phyloP scores from a whole-genome alignment of 2,329 filamentous ascomycete genomes.

The Didymella pomorum region DNA sequence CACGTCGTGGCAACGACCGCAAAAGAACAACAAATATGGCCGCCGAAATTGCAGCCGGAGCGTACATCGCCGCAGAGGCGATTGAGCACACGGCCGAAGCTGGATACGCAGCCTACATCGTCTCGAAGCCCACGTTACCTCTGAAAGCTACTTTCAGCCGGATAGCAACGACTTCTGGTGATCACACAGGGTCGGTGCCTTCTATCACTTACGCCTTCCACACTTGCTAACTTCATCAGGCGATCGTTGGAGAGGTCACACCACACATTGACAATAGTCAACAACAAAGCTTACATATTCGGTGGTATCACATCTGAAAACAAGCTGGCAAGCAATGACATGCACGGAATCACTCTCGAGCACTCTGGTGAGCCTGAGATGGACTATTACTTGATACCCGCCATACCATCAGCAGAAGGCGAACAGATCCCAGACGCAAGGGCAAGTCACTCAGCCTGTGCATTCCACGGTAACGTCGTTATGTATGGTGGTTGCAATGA shows the following conservation, averaged over 20 bases:
- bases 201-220: background rate
- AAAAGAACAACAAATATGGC: constrained; percentile 39
- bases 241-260: constrained; percentile 46
- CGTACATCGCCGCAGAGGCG: constrained; percentile 50
- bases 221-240: constrained; percentile 26
- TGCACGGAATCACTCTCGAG: constrained; percentile 51
- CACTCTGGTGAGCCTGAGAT: constrained; percentile 44
- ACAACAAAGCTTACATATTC: constrained; percentile 56
- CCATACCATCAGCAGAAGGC: constrained; percentile 44
- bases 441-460: constrained; percentile 52
- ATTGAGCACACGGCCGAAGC: constrained; percentile 52
- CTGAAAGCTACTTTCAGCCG: constrained; percentile 54
- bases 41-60: constrained; percentile 52
- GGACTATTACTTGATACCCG: constrained; percentile 55
- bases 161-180: constrained; percentile 50
- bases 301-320: constrained; percentile 51
- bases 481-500: constrained; percentile 52
- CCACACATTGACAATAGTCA: constrained; percentile 52
- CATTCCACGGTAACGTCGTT: constrained; percentile 50
- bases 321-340: constrained; percentile 53
- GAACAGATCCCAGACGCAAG: constrained; percentile 46
- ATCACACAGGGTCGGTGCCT: constrained; percentile 39
- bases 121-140: constrained; percentile 54
- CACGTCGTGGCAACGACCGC: background rate
- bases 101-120: constrained; percentile 52